These are phyloP conservation scores for Penicillium cataractarum DNA, from an alignment of 495 filamentous ascomycete species.

Conservation along the genomic window DNA sequence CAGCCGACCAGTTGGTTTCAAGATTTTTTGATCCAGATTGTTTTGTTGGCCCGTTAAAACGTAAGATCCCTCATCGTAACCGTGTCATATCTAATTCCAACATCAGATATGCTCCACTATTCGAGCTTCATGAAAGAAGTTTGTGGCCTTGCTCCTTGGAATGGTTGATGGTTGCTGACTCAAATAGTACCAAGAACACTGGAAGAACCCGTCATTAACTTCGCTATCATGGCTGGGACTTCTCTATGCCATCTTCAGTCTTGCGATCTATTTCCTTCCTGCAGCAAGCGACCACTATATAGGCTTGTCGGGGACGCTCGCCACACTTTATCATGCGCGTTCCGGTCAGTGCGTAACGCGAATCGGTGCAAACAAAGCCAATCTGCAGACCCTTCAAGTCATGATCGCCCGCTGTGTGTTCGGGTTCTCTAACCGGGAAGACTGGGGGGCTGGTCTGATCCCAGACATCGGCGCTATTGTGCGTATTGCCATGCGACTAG, in stretches of 20 bases:
- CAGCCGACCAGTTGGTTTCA: neutral
- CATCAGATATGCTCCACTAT: neutral
- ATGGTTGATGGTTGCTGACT: neutral
- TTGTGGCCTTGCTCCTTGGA: neutral
- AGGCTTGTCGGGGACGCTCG: neutral
- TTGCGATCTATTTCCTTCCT: constrained; percentile 21
- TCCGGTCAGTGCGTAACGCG: neutral
- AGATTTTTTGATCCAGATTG: neutral
- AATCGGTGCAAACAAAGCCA: neutral
- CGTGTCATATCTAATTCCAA: neutral
- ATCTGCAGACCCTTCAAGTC: neutral
- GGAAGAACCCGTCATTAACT: constrained; percentile 25
- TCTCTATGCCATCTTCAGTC: constrained; percentile 36
- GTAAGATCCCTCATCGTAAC: neutral
- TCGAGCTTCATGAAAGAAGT: neutral
- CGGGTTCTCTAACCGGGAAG: neutral
- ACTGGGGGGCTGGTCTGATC: neutral
- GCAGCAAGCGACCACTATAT: neutral
- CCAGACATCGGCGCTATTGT: neutral
- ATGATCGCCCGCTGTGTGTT: neutral
- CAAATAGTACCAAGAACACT: constrained; percentile 14
- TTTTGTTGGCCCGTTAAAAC: neutral
- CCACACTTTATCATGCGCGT: neutral
- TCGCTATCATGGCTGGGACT: constrained; percentile 36
- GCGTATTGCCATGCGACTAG: constrained; percentile 45